Evolutionary conservation across 495 filamentous ascomycete species (phyloP).

Genomic region (Halenospora varia): DNA sequence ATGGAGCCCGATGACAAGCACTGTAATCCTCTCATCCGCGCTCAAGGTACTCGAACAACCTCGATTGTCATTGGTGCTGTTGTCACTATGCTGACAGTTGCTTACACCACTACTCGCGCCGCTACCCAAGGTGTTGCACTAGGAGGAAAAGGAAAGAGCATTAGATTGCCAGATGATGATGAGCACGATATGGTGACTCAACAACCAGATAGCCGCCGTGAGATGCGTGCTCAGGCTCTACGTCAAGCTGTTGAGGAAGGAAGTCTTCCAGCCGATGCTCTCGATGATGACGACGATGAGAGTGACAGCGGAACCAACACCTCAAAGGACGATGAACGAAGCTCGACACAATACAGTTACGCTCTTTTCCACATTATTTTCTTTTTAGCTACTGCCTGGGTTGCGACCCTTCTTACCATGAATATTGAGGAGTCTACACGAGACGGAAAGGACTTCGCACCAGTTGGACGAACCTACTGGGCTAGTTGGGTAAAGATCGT

Average conservation of each 20-base stretch:
- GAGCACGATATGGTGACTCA: constrained; percentile 88
- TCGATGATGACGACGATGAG: constrained; percentile 74
- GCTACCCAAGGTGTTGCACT: constrained; percentile 91
- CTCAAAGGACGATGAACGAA: constrained; percentile 79
- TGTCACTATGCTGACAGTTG: constrained; percentile 93
- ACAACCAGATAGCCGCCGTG: constrained; percentile 73
- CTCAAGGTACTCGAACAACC: constrained; percentile 83
- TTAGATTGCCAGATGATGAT: constrained; percentile 52
- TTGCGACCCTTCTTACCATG: constrained; percentile 87
- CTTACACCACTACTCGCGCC: constrained; percentile 94
- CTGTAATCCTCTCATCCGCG: constrained; percentile 90
- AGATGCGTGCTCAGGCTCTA: constrained; percentile 90
- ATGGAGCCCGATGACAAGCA: constrained; percentile 96
- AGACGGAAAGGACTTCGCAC: constrained; percentile 67
- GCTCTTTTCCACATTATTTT: constrained; percentile 97
- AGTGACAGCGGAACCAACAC: constrained; percentile 46
- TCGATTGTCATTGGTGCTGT: constrained; percentile 89
- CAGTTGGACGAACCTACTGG: constrained; percentile 93
- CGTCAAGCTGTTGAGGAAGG: constrained; percentile 89
- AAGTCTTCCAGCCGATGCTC: constrained; percentile 82
- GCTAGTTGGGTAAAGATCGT: constrained; percentile 99
- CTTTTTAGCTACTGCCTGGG: constrained; percentile 93
- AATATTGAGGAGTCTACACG: constrained; percentile 60
- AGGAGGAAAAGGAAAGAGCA: constrained; percentile 58
- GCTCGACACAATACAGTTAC: constrained; percentile 92